These are phyloP conservation scores for Diaporthe helianthi DNA, from an alignment of 2,329 filamentous ascomycete species.

Conservation along the genomic window DNA sequence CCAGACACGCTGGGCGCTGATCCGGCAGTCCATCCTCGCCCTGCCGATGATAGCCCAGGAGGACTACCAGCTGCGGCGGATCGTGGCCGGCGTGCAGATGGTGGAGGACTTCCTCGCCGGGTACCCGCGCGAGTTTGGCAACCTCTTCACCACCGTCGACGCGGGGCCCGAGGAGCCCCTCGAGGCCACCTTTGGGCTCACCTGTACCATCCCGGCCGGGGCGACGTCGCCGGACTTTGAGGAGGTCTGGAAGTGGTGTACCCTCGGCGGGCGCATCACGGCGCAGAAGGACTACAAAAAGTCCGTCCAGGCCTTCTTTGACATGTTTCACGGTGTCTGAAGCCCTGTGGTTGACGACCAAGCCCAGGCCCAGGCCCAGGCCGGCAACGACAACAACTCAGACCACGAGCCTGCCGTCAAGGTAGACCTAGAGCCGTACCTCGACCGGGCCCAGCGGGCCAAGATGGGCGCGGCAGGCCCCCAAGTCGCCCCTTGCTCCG, in stretches of 20 bases:
- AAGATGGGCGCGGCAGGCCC: no score
- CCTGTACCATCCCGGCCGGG: background rate
- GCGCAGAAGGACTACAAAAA: background rate
- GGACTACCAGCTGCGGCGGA: background rate
- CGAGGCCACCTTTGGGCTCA: background rate
- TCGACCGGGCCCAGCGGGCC: background rate
- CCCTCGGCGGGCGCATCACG: background rate
- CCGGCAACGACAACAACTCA: no score
- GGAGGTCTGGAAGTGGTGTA: background rate
- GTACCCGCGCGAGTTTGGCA: background rate
- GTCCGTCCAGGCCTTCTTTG: background rate
- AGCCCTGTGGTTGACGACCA: no score
- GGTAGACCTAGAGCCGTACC: background rate
- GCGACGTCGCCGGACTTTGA: background rate
- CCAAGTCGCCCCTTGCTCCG: background rate
- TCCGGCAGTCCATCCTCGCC: background rate
- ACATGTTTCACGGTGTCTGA: background rate
- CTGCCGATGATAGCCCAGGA: background rate
- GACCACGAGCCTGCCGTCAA: no score
- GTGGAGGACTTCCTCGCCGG: background rate
- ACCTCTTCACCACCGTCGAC: background rate
- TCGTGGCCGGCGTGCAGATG: background rate
- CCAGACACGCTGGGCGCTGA: background rate
- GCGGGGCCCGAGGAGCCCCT: no score
- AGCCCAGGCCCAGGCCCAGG: no score